Evolutionary conservation across 163 green algal genomes (phyloP), one percentile per base, ranked within the genome.

Genomic region (Scenedesmus sp.): DNA sequence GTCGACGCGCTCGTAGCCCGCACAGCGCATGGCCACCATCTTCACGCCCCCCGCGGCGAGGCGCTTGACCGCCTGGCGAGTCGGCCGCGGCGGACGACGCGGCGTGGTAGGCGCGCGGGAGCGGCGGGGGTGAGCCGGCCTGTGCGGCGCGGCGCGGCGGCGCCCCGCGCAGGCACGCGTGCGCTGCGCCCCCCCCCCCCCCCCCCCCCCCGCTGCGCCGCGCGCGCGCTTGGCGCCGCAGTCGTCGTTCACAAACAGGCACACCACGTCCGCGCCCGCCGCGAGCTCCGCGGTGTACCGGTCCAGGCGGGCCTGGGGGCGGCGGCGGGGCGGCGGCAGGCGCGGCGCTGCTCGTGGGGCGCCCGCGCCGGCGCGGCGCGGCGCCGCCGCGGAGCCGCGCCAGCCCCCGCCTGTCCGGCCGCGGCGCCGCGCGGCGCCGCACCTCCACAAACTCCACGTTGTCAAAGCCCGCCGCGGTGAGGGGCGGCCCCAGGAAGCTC

Each of bases 21-120:
- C 92, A 83, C 93, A 97, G 36, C 92, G 86, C 86, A 97, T 78
- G 0, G 91, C 89, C n/a, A 96, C 81, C 62, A 89, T 72, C 72
- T 86, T 88, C 3, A 95, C 84, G 15, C 91, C 92, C 3, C 58
- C 22, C 53, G 90, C 80, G 2, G 83, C 84, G 26, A 97, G 86
- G 4, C 48, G 36, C 39, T 88, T n/a, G 20, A 93, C 60, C 28
- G 83, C 76, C 80, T 89, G 69, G n/a, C n/a, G n/a, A 47, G 24
- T 44, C 11, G 15, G 60, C 31, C 22, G 18, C 24, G 45, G 9
- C 33, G 65, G 45, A 28, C 39, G 58, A 18, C 14, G 18, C 36
- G 15, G 18, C 4, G 58, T 6, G 18, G 29, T n/a, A n/a, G n/a
- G n/a, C n/a, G n/a, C n/a, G n/a, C n/a, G n/a, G n/a, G n/a, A n/a